Conservation (phyloP, 1,284 basidiomycete genomes). For the Fomitopsis pinicola region DNA sequence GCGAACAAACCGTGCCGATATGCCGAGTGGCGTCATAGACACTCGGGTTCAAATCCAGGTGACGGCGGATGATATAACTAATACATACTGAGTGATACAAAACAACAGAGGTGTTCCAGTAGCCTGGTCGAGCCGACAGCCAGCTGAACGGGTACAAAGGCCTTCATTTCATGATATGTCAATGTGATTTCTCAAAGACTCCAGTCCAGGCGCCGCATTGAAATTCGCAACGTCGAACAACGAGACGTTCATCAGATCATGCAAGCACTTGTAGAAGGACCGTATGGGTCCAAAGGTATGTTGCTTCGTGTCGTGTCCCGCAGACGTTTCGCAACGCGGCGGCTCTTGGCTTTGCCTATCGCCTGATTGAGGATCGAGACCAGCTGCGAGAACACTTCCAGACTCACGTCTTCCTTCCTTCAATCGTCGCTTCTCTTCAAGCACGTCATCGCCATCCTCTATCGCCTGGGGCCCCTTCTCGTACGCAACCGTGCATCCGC, state of each 20-base stretch:
- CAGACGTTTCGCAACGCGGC: constrained; percentile 2
- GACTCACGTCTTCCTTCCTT: constrained; percentile 7
- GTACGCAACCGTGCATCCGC: constrained; percentile 9
- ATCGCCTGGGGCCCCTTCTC: not conserved
- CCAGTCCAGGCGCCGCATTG: too few relatives aligned
- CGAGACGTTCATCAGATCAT: constrained; percentile 2
- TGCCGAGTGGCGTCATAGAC: too few relatives aligned
- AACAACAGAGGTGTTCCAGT: too few relatives aligned
- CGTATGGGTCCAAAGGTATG: constrained; percentile 10
- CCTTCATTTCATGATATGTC: too few relatives aligned
- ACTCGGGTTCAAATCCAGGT: too few relatives aligned
- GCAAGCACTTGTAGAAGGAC: constrained; percentile 14
- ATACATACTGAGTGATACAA: too few relatives aligned
- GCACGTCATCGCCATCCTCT: not conserved
- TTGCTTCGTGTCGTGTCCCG: not conserved
- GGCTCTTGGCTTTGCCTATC: constrained; percentile 9
- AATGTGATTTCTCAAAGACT: too few relatives aligned
- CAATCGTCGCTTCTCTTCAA: constrained; percentile 2
- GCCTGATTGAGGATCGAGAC: not conserved
- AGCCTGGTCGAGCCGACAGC: too few relatives aligned
- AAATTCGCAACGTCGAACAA: not conserved
- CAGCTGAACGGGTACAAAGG: too few relatives aligned
- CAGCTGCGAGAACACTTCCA: not conserved
- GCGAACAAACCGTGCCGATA: too few relatives aligned
- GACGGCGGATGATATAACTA: too few relatives aligned